Base-by-base conservation (phyloP, 106 monocot genomes). In the Dactylorhiza incarnata region DNA sequence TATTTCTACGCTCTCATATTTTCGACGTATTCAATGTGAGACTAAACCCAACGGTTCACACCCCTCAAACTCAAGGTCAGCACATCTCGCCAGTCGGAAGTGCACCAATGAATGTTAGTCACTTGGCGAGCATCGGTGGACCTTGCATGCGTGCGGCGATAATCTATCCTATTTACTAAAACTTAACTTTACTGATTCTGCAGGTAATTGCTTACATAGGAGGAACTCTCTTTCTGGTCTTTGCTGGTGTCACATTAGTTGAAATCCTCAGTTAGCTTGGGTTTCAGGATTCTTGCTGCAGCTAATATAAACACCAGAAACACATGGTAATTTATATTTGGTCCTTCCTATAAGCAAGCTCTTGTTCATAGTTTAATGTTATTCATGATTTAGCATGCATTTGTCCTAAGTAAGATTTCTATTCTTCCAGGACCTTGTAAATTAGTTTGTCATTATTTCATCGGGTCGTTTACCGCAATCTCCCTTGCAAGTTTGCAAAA, bases 151-250 rank as follows among this genome's bases (percentile, higher is more conserved):
- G 37, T 37, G 37, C 37, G 37, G 37, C 37, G 37, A 37, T 54
- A 54, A 12, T 54, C 14, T 54, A n/a, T 54, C 15, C 58, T 12
- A 7, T 59, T 59, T 59, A 2, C 58, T 9, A 16, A 54, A 16
- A 14, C 5, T 5, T 16, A 54, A n/a, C 54, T 6, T 59, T 7
- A 20, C 19, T 20, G 22, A 59, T 59, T 59, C 19, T 84, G 71
- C 88, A 96, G 95, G 87, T 82, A 75, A 91, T 93, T 74, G 77
- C 90, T 45, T 96, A 93, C 74, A 71, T 91, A 56, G 95, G 95
- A 74, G 95, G 95, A 80, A 49, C 77, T 59, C 93, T 96, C 49
- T 96, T 96, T 76, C 82, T 96, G 6, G 81, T 91, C 44, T 93
- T 93, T 71, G 95, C 95, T 72, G 82, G 77, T 3, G 81, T 87